Evolutionary conservation across 169 alveolate genomes (phyloP).

Genomic region (Eimeria maxima): DNA sequence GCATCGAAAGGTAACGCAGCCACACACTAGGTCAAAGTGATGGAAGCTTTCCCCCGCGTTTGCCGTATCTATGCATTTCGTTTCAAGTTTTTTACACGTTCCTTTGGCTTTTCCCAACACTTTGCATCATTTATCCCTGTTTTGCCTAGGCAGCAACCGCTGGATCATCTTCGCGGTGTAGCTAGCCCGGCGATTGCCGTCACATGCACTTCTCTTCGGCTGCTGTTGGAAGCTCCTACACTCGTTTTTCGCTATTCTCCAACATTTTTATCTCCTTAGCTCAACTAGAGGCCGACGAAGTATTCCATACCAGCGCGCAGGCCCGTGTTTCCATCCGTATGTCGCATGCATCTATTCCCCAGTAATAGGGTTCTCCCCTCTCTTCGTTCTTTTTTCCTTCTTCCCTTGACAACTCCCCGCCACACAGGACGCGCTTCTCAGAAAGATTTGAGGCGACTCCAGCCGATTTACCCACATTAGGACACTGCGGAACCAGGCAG

Average conservation of each 20-base stretch:
- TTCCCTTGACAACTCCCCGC: not conserved
- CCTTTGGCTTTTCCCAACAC: not conserved
- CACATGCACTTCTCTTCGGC: not conserved
- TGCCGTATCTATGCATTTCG: not conserved
- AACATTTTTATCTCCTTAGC: not conserved
- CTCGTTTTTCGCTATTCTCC: not conserved
- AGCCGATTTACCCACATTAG: not conserved
- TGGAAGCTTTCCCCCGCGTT: not conserved
- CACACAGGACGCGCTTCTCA: not conserved
- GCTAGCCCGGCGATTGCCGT: constrained; percentile 8
- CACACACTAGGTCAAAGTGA: not conserved
- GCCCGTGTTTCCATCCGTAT: not conserved
- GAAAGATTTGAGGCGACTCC: not conserved
- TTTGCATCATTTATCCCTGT: not conserved
- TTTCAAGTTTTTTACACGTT: not conserved
- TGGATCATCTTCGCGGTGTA: not conserved
- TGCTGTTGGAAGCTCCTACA: not conserved
- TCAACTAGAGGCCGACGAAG: not conserved
- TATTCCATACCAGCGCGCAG: not conserved
- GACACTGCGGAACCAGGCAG: not conserved
- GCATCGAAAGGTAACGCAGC: not conserved
- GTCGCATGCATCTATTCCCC: not conserved
- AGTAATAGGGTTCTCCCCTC: not conserved
- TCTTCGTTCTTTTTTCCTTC: not conserved
- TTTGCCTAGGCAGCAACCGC: not conserved